Conservation (phyloP, 345 rosid species). For the Psidium friedrichsthalianum region DNA sequence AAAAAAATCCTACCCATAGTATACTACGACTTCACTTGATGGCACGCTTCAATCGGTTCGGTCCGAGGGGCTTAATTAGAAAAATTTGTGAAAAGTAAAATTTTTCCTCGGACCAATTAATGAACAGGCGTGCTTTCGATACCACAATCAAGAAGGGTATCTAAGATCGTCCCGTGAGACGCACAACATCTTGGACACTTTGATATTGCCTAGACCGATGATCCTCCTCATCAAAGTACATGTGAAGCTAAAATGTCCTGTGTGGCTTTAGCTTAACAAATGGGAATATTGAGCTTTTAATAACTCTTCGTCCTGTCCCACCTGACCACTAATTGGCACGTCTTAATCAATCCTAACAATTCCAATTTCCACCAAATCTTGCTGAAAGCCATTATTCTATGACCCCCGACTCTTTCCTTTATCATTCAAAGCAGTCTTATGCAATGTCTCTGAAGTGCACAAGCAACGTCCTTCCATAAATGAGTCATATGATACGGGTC, state of each 20-base stretch:
- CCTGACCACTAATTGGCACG: not conserved
- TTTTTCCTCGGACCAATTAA: not conserved
- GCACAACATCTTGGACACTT: not conserved
- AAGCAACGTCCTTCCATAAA: not conserved
- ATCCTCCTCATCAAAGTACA: not conserved
- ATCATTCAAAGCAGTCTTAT: not conserved
- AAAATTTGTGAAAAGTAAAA: not conserved
- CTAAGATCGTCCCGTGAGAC: not conserved
- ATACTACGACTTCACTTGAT: accelerated
- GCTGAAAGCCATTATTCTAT: not conserved
- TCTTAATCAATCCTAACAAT: not conserved
- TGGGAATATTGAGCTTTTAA: not conserved
- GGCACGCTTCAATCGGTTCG: accelerated
- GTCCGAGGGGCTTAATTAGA: not conserved
- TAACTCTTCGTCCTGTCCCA: not conserved
- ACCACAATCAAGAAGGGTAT: not conserved
- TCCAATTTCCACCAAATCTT: not conserved
- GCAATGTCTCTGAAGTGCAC: not conserved
- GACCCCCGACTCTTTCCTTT: not conserved
- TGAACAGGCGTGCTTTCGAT: not conserved
- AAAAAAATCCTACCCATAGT: not conserved
- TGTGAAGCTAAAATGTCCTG: not conserved
- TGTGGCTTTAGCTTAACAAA: not conserved
- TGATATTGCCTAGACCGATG: not conserved
- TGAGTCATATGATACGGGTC: not conserved